Percentiles rank a stretch among this genome's conserved stretches.
These are phyloP conservation scores for Phytophthora sp. DNA, from an alignment of 352 stramenopile genomes.

Conservation along the genomic window DNA sequence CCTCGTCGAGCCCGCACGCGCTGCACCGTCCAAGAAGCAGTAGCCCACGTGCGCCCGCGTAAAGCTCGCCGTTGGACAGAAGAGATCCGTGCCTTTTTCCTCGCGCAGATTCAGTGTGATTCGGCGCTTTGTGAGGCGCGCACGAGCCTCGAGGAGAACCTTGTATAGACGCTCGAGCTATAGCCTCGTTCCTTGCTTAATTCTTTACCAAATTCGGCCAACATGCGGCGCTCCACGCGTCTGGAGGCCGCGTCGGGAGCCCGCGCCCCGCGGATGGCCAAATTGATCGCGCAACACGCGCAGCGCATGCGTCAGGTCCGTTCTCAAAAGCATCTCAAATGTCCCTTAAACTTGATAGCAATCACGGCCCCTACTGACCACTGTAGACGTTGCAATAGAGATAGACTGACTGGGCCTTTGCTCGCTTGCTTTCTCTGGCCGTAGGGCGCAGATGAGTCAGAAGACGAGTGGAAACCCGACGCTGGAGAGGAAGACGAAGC, in stretches of 20 bases:
- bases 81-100: slow-evolving; percentile 10
- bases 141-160: slow-evolving; percentile 1
- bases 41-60: not conserved
- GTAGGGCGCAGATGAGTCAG: slow-evolving; percentile 45
- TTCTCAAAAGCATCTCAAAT: slow-evolving; percentile 3
- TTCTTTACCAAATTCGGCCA: slow-evolving; percentile 17
- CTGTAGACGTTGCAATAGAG: slow-evolving; percentile 1
- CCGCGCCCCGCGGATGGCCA: slow-evolving; percentile 62
- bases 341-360: slow-evolving; percentile 9
- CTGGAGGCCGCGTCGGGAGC: slow-evolving; percentile 55
- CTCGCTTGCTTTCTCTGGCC: slow-evolving; percentile 16
- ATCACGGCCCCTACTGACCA: not conserved
- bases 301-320: slow-evolving; percentile 47
- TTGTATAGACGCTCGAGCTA: slow-evolving; percentile 6
- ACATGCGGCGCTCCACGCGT: slow-evolving; percentile 73
- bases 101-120: slow-evolving; percentile 10
- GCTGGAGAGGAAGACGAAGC: slow-evolving; percentile 44
- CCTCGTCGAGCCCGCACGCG: slow-evolving; percentile 30
- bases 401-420: slow-evolving; percentile 30
- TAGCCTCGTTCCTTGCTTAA: slow-evolving; percentile 28
- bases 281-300: slow-evolving; percentile 58
- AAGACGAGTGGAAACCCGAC: slow-evolving; percentile 51
- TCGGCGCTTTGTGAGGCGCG: slow-evolving; percentile 20
- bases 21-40: slow-evolving; percentile 29
- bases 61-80: slow-evolving; percentile 15